Evolutionary conservation across 139 green algal genomes (phyloP).

Genomic region (Tetradesmus obliquus): DNA sequence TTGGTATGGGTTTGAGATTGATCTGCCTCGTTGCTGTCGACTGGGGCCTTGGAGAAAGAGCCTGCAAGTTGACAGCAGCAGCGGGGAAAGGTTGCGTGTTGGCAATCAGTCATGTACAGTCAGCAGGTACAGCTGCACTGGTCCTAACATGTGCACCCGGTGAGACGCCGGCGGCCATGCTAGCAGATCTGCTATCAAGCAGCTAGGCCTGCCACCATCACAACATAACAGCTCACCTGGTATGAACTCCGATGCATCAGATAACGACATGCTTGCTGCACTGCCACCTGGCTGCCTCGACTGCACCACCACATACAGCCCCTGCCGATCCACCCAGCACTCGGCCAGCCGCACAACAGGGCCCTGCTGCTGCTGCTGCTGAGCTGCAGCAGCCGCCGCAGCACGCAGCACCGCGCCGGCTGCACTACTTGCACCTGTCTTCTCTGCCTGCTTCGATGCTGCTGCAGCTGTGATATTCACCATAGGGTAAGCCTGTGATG

Average conservation of each 20-base stretch:
- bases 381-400: not conserved
- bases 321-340: not conserved
- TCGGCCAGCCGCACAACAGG: not conserved
- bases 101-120: too few relatives aligned
- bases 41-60: not conserved
- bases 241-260: not conserved
- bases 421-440: not conserved
- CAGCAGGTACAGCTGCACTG: too few relatives aligned
- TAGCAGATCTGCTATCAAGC: too few relatives aligned
- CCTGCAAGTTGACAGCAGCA: not conserved
- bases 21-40: not conserved
- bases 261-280: too few relatives aligned
- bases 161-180: too few relatives aligned
- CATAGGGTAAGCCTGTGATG: not conserved
- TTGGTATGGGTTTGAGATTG: too few relatives aligned
- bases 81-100: too few relatives aligned
- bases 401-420: not conserved
- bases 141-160: too few relatives aligned
- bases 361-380: not conserved
- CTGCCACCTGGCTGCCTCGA: not conserved
- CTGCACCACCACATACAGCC: slow-evolving; percentile 20
- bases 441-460: not conserved
- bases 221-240: not conserved
- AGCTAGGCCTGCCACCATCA: not conserved
- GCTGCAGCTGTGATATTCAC: not conserved